Conservation (phyloP, 805 yeast species). For the Cephaloascus fragrans region DNA sequence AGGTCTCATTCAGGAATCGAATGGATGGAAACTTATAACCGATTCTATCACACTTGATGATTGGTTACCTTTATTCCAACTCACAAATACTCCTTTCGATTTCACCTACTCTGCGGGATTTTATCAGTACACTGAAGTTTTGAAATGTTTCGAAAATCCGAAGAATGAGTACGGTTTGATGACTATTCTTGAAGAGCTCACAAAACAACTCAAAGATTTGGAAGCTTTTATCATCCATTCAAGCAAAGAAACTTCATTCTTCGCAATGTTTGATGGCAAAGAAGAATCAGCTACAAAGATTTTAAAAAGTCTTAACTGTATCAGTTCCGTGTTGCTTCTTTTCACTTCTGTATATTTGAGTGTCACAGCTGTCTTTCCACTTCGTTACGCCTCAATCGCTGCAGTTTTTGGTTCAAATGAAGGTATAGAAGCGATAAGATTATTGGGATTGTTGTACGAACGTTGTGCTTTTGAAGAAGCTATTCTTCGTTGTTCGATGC, state of each 20-base stretch:
- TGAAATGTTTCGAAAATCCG: conserved; percentile 49
- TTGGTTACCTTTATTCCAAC: conserved; percentile 38
- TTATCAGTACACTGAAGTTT: conserved; percentile 40
- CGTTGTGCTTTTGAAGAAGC: conserved; percentile 52
- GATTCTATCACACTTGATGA: conserved; percentile 27
- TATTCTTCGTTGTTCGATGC: conserved; percentile 35
- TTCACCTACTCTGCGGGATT: conserved; percentile 45
- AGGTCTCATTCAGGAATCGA: conserved; percentile 41
- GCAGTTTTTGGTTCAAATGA: conserved; percentile 26
- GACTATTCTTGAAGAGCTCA: conserved; percentile 19
- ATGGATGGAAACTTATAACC: conserved; percentile 33
- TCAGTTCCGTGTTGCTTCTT: conserved; percentile 38
- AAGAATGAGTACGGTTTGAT: conserved; percentile 38
- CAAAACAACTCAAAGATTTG: conserved; percentile 16
- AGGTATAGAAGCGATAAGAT: conserved; percentile 30
- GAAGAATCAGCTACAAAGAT: conserved; percentile 18
- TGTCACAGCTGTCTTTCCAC: conserved; percentile 38
- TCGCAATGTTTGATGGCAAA: conserved; percentile 18
- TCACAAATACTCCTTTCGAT: conserved; percentile 53
- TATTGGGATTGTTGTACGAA: conserved; percentile 36
- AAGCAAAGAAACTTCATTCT: conserved; percentile 21
- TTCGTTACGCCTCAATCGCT: conserved; percentile 30
- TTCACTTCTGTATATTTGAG: conserved; percentile 49
- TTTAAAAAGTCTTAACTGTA: conserved; percentile 22
- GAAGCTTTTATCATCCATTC: conserved; percentile 15